phyloP scores from a whole-genome alignment of 352 stramenopile species.

The Globisporangium cederbergense region DNA sequence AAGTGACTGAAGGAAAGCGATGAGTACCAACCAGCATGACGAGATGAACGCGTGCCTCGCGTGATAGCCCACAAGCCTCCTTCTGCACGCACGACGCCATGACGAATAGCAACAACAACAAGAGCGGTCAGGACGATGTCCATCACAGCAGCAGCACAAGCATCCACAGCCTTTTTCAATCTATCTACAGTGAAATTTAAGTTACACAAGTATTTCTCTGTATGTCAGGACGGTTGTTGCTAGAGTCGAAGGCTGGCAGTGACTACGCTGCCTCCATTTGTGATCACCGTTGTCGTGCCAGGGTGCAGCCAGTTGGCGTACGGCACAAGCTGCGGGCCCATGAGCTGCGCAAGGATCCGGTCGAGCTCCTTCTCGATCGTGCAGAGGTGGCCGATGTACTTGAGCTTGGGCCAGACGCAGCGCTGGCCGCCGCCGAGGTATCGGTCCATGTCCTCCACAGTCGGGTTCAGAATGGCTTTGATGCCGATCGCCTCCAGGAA shows the following conservation, averaged over 20 bases:
- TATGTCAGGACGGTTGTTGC: background rate
- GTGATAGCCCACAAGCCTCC: background rate
- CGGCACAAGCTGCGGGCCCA: constrained; percentile 17
- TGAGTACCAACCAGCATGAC: background rate
- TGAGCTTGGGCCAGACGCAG: constrained; percentile 89
- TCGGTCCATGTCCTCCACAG: constrained; percentile 59
- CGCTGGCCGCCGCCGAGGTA: constrained; percentile 88
- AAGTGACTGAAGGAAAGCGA: background rate
- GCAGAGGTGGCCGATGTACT: constrained; percentile 92
- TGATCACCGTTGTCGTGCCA: constrained; percentile 11
- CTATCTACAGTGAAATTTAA: no score
- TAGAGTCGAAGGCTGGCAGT: background rate
- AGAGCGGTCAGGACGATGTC: background rate
- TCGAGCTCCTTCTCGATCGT: constrained; percentile 86
- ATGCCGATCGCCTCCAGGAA: constrained; percentile 77
- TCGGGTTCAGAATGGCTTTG: constrained; percentile 85
- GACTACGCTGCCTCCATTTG: constrained; percentile 1
- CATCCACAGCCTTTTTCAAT: no score
- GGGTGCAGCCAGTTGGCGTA: constrained; percentile 53
- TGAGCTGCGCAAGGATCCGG: constrained; percentile 30
- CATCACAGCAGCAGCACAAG: background rate
- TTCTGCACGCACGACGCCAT: background rate
- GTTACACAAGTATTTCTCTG: no score
- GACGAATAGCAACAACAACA: constrained; percentile 16
- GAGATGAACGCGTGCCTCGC: background rate